Base-by-base conservation (phyloP, 2,329 filamentous ascomycete species). In the Aschersonia sp. region DNA sequence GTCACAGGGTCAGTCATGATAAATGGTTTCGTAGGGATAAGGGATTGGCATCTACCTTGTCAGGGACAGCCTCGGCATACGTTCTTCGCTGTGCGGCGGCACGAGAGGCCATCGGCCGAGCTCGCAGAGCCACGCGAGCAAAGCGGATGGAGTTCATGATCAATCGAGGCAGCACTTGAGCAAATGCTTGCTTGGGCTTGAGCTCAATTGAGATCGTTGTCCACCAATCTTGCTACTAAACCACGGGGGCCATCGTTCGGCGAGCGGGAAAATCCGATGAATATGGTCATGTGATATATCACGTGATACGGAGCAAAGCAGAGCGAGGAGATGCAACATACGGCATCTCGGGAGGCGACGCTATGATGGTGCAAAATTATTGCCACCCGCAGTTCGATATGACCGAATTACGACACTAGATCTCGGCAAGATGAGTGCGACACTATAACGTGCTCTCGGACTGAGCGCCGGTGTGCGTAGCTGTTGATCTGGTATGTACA, bases 121-220 rank as follows among this genome's bases (percentile, higher is more conserved):
- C 86, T 72, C 87, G 79, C 68, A 95, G 77, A 73, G 87, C 90
- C 70, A 81, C 79, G 71, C 90, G 84, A 75, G 88, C 86, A 71
- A 95, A 76, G 71, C 89, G 87, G 72, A 95, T 73, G 69, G 87
- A 85, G 81, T 88, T 95, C 90, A 97, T 97, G 72, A 70, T 79
- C 74, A 62, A 62, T 54, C 67, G 65, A 62, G 51, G 65, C 61
- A 66, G 63, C 66, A 71, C 72, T 73, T 70, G 40, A n/a, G 14
- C 69, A 61, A 60, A 61, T 68, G 62, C 61, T 73, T 68, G 66
- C 7, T 65, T 66, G 62, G 62, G 58, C 52, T 59, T 61, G 44
- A 62, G 62, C 60, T 66, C 60, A 55, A 62, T 53, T 59, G 59
- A 63, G 57, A 65, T 66, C 68, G 65, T 65, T 63, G 59, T 61